Conservation (phyloP, 768 basidiomycete genomes). For the Terana coerulea region DNA sequence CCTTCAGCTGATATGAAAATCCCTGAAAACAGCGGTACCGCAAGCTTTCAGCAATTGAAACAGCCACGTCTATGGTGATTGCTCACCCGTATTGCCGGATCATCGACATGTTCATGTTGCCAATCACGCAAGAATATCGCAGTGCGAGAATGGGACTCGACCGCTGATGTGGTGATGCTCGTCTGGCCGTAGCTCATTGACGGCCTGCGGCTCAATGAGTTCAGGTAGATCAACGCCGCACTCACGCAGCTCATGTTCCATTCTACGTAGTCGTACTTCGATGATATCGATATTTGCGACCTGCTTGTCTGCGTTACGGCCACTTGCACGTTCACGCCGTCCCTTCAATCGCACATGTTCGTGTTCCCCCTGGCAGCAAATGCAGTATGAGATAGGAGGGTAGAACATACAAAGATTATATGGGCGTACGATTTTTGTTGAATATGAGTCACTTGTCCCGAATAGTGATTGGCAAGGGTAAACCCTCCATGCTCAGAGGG, state of each 20-base stretch:
- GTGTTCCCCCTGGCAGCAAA: conserved; percentile 34
- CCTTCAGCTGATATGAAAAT: conserved; percentile 13
- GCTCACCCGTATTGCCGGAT: not conserved
- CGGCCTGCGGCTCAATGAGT: not conserved
- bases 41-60: not conserved
- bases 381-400: not conserved
- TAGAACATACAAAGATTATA: not conserved
- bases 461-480: no score
- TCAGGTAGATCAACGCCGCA: not conserved
- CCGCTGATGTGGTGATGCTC: no score
- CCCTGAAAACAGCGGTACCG: not conserved
- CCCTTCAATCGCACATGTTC: conserved; percentile 29
- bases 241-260: not conserved
- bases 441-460: conserved; percentile 34
- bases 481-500: no score
- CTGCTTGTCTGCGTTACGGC: conserved; percentile 15
- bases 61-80: not conserved
- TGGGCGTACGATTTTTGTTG: conserved; percentile 27
- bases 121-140: no score
- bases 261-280: conserved; percentile 5
- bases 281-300: conserved; percentile 22
- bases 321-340: conserved; percentile 24
- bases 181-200: no score
- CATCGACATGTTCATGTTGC: no score
- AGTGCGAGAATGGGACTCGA: no score